phyloP scores from a whole-genome alignment of 495 filamentous ascomycete species.

The Xylaria sp. region DNA sequence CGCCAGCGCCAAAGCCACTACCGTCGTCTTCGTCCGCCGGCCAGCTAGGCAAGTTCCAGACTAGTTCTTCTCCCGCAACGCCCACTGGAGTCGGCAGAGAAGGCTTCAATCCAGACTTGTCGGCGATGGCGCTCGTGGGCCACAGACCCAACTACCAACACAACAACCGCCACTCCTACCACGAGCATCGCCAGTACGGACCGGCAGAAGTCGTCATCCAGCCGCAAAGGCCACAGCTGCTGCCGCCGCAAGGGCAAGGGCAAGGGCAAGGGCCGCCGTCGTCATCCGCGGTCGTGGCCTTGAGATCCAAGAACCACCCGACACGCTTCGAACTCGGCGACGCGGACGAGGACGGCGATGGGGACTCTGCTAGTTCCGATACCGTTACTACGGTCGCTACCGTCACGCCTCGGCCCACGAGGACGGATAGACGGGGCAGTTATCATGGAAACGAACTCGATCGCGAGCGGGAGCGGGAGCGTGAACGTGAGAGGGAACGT shows the following conservation, averaged over 20 bases:
- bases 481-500: constrained; percentile 21
- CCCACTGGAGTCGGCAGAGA: neutral
- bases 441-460: constrained; percentile 13
- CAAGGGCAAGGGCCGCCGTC: neutral
- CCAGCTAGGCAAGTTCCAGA: constrained; percentile 6
- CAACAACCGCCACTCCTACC: constrained; percentile 6
- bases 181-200: constrained; percentile 27
- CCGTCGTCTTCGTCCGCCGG: constrained; percentile 11
- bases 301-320: constrained; percentile 3
- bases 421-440: constrained; percentile 21
- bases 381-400: constrained; percentile 21
- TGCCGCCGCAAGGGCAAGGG: too few relatives aligned
- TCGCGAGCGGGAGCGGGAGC: constrained; percentile 11
- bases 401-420: constrained; percentile 2
- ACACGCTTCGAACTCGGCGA: constrained; percentile 17
- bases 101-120: neutral
- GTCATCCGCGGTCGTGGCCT: neutral
- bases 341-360: constrained; percentile 4
- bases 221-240: constrained; percentile 5
- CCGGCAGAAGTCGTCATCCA: constrained; percentile 21
- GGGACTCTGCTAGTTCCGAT: constrained; percentile 20
- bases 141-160: constrained; percentile 1
- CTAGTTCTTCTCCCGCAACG: neutral
- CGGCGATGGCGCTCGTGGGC: neutral
- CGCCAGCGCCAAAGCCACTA: constrained; percentile 16